A percentile compares a stretch with the other conserved stretches of the same genome.
These are phyloP conservation scores for Cryptococcus floricola DNA, from an alignment of 1,284 basidiomycete genomes.

Conservation along the genomic window DNA sequence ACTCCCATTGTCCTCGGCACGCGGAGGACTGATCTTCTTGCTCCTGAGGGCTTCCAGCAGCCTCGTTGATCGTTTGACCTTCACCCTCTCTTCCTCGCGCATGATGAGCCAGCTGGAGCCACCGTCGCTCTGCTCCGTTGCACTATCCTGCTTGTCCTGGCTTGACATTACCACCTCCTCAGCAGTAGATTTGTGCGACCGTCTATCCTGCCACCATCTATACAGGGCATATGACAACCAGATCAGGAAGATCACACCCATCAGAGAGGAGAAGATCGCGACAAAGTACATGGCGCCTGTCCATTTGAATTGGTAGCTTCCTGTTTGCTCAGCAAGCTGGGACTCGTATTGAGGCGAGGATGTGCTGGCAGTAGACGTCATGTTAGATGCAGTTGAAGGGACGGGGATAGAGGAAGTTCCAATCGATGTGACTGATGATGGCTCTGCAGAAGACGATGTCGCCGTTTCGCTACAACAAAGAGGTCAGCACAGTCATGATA, in stretches of 20 bases:
- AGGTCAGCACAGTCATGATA: too few relatives aligned
- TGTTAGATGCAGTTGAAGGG: not conserved
- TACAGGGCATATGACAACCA: not conserved
- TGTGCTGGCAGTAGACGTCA: not conserved
- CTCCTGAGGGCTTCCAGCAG: slow-evolving; percentile 20
- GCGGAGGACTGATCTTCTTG: slow-evolving; percentile 19
- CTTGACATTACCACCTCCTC: not conserved
- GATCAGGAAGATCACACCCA: not conserved
- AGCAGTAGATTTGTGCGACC: not conserved
- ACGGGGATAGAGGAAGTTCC: not conserved
- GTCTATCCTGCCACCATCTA: not conserved
- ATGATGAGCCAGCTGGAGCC: slow-evolving; percentile 7
- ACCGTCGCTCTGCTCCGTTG: not conserved
- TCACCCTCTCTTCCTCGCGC: not conserved
- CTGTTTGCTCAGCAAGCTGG: slow-evolving; percentile 16
- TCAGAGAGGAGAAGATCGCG: slow-evolving; percentile 17
- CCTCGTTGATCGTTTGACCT: slow-evolving; percentile 11
- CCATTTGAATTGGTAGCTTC: slow-evolving; percentile 22
- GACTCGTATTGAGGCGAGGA: not conserved
- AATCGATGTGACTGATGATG: not conserved
- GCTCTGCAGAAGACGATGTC: too few relatives aligned
- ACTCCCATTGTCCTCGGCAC: slow-evolving; percentile 14
- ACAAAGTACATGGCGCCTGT: slow-evolving; percentile 24
- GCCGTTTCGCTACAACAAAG: too few relatives aligned
- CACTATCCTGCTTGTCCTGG: not conserved